Percentiles rank a stretch among this genome's conserved stretches.
phyloP scores from a whole-genome alignment of 208 protist species.

The Acanthamoeba lenticulata region DNA sequence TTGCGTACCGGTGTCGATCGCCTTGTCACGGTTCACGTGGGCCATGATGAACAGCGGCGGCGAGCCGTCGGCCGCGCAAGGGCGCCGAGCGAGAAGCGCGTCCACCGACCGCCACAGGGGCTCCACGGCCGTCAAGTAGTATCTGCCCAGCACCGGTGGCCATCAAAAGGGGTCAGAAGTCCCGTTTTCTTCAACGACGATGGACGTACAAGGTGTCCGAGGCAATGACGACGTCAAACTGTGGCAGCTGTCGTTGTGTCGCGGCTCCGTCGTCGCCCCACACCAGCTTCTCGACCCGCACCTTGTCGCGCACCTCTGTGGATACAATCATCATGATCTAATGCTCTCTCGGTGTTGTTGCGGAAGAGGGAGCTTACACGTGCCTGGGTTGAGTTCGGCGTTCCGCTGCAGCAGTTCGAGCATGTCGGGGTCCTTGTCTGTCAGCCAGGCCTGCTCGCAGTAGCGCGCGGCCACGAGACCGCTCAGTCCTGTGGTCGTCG shows the following conservation, averaged over 20 bases:
- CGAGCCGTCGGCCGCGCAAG: neutral
- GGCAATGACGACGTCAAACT: neutral
- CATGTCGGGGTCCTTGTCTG: neutral
- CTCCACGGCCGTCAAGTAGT: conserved; percentile 11
- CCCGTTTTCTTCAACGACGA: neutral
- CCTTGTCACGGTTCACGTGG: neutral
- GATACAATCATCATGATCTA: too few relatives aligned
- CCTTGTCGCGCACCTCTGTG: neutral
- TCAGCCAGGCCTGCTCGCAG: neutral
- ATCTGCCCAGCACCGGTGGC: neutral
- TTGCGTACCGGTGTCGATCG: neutral
- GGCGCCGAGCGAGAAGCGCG: neutral
- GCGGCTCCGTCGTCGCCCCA: neutral
- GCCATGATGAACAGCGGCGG: neutral
- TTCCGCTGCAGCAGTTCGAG: neutral
- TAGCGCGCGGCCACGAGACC: neutral
- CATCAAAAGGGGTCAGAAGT: neutral
- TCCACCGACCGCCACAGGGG: neutral
- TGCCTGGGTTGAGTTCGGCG: neutral
- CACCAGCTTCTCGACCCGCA: conserved; percentile 8
- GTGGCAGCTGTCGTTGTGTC: neutral
- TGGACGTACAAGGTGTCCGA: conserved; percentile 11
- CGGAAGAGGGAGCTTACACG: neutral
- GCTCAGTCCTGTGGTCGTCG: neutral
- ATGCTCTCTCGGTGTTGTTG: too few relatives aligned